Base-by-base conservation (phyloP, 2,329 filamentous ascomycete species). In the Metarhizium brunneum region DNA sequence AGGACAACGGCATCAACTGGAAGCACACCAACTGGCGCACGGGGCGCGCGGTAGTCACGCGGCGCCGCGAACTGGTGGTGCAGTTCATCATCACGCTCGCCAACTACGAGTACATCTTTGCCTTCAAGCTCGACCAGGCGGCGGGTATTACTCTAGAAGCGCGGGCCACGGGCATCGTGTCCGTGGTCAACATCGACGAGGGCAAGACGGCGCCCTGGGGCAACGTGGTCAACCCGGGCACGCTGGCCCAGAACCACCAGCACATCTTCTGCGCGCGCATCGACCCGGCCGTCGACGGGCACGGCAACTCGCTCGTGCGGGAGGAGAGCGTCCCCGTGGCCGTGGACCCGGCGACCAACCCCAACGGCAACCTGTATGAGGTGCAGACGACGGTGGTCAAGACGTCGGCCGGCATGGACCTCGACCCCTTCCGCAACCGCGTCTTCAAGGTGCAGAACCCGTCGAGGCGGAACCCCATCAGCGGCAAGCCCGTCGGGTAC, bases 221-320 rank as follows among this genome's bases (percentile, higher is more conserved):
- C 6, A 87, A 80, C 55, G 73, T 85, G 4, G 83, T 88, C 3
- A 75, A 75, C 6, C 77, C 79, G 0, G 84, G 84, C 0, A 78
- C 81, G 0, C 68, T 86, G 5, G 84, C 83, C 0, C 81, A 82
- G 52, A 84, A 86, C 65, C 84, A 87, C 62, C 84, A 87, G 64
- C 84, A 87, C 68, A 75, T 87, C 53, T 87, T 87, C 65, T 79
- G 75, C 30, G 65, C 82, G 43, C 77, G 83, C 4, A 78, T 87
- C 42, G 84, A 87, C 61, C 82, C 83, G 0, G 78, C 80, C 25
- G 72, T 86, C 48, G 82, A 86, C 62, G 83, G 83, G 2, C 71
- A 78, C 57, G 66, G 69, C 1, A 86, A 86, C 64, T 80, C 80
- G 0, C 68, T 85, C 1, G 65, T 73, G 0, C 66, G 72, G 6